Percentiles rank a stretch among this genome's conserved stretches.
These are phyloP conservation scores for Trichosanthes cucumerina DNA, from an alignment of 306 rosid genomes.

Conservation along the genomic window DNA sequence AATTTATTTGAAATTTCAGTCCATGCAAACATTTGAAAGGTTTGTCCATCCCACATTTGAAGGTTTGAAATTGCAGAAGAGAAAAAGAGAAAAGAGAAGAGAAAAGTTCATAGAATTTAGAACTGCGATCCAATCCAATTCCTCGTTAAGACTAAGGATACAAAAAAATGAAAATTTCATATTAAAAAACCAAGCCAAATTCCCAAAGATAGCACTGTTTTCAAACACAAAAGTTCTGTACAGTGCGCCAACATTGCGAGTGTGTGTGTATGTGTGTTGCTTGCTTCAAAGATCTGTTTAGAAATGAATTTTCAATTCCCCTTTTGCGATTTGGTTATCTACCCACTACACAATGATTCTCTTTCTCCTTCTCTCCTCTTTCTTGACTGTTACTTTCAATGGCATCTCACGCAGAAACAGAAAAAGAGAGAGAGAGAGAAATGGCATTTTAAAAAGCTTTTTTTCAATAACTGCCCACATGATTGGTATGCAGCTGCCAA, in stretches of 20 bases:
- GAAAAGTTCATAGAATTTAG: too few relatives aligned
- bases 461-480: constrained; percentile 5
- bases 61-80: background rate
- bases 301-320: background rate
- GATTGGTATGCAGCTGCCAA: background rate
- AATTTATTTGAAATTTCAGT: too few relatives aligned
- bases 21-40: too few relatives aligned
- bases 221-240: background rate
- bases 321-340: background rate
- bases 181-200: background rate
- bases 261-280: too few relatives aligned
- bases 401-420: background rate
- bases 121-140: too few relatives aligned
- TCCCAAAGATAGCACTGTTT: background rate
- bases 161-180: background rate
- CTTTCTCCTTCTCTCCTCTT: background rate
- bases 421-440: background rate
- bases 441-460: background rate
- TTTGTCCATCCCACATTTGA: too few relatives aligned
- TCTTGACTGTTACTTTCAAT: background rate
- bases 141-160: too few relatives aligned
- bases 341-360: background rate
- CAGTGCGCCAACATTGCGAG: background rate
- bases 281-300: background rate
- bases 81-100: too few relatives aligned